These are phyloP conservation scores for Oligophagozyma castellii DNA, from an alignment of 1,139 yeast genomes.

Conservation along the genomic window DNA sequence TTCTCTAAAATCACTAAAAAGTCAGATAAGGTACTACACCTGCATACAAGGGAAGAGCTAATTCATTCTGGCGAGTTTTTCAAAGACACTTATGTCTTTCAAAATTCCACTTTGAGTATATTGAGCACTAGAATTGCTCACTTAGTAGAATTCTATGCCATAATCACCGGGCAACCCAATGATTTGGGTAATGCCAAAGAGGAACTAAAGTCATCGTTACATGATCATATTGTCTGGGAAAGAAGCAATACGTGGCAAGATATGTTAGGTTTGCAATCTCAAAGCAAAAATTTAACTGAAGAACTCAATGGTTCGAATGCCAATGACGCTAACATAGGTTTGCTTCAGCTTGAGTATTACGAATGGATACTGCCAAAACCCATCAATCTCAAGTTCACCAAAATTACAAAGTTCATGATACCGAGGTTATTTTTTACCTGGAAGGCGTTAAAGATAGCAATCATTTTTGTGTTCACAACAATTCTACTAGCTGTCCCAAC, in stretches of 20 bases:
- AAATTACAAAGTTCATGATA: constrained; percentile 19
- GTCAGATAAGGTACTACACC: constrained; percentile 49
- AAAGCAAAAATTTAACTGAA: constrained; percentile 21
- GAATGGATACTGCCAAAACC: constrained; percentile 20
- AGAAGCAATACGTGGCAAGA: constrained; percentile 64
- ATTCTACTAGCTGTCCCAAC: constrained; percentile 40
- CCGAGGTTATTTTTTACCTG: constrained; percentile 29
- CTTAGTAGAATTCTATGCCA: constrained; percentile 35
- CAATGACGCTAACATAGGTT: constrained; percentile 7
- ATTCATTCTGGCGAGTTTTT: constrained; percentile 32
- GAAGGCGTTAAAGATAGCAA: constrained; percentile 31
- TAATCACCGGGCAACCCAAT: constrained; percentile 24
- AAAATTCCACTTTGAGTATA: constrained; percentile 28
- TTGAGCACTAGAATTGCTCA: constrained; percentile 36
- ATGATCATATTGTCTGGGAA: constrained; percentile 69
- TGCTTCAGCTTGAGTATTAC: constrained; percentile 21
- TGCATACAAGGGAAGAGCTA: constrained; percentile 33
- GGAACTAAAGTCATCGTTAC: constrained; percentile 45
- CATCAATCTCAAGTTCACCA: constrained; percentile 29
- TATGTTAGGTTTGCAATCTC: constrained; percentile 49
- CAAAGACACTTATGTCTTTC: constrained; percentile 35
- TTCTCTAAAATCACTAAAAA: constrained; percentile 56
- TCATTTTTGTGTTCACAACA: constrained; percentile 34
- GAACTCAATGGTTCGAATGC: constrained; percentile 15
- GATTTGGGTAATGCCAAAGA: constrained; percentile 14